These are phyloP conservation scores for Cornus suecica DNA, from an alignment of 148 eudicot species.

Conservation along the genomic window DNA sequence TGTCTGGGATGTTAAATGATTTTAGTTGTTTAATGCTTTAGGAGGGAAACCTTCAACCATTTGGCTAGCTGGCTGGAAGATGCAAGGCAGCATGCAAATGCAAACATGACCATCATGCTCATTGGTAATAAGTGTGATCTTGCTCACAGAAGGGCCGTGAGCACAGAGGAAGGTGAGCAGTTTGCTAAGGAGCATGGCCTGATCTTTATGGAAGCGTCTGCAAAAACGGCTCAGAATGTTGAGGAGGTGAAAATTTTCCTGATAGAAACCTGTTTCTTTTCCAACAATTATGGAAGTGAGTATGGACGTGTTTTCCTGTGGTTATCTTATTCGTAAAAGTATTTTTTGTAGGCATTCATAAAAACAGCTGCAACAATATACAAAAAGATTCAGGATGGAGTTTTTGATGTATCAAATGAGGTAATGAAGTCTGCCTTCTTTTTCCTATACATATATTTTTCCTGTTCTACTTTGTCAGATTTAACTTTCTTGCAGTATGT, in stretches of 20 bases:
- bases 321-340: not conserved
- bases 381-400: slow-evolving; percentile 38
- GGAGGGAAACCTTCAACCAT: slow-evolving; percentile 40
- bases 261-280: not conserved
- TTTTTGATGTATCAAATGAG: slow-evolving; percentile 38
- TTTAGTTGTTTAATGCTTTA: not conserved
- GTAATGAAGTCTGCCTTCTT: not conserved
- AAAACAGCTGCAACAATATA: slow-evolving; percentile 29
- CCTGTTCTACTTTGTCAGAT: no score
- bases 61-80: slow-evolving; percentile 36
- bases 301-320: not conserved
- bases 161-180: slow-evolving; percentile 39
- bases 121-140: slow-evolving; percentile 34
- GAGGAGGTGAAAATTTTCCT: slow-evolving; percentile 24
- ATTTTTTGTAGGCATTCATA: slow-evolving; percentile 28
- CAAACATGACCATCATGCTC: slow-evolving; percentile 39
- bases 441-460: no score
- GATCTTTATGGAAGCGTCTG: slow-evolving; percentile 40
- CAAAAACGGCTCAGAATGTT: slow-evolving; percentile 38
- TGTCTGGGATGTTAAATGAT: not conserved
- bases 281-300: no score
- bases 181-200: slow-evolving; percentile 36
- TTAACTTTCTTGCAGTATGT: no score
- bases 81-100: slow-evolving; percentile 39
- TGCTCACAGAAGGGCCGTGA: slow-evolving; percentile 36